Conservation (phyloP, 2,329 filamentous ascomycete genomes). For the Sphaerostilbella broomeana region DNA sequence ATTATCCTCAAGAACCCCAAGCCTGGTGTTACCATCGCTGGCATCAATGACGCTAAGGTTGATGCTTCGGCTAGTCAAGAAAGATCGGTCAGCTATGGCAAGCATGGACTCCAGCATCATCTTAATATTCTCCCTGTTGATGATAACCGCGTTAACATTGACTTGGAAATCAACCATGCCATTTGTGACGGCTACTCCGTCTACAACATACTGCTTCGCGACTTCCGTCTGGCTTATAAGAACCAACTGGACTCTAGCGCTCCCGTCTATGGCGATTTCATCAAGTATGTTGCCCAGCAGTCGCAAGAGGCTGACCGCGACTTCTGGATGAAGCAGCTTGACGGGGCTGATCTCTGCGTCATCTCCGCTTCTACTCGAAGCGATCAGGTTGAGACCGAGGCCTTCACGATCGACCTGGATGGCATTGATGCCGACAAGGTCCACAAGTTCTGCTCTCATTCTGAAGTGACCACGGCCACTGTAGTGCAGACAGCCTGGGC, state of each 20-base stretch:
- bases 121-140: constrained; percentile 13
- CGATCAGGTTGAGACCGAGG: not conserved
- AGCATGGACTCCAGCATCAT: constrained; percentile 9
- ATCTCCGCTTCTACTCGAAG: no score
- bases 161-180: constrained; percentile 25
- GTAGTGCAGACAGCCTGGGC: constrained; percentile 48
- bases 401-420: not conserved
- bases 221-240: constrained; percentile 19
- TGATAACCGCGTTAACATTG: constrained; percentile 12
- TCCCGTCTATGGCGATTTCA: constrained; percentile 5
- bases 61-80: no score
- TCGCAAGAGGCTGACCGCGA: not conserved
- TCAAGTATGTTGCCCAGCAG: not conserved
- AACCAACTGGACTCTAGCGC: not conserved
- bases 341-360: not conserved
- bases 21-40: not conserved
- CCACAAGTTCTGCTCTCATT: constrained; percentile 6
- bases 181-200: constrained; percentile 22
- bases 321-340: constrained; percentile 17
- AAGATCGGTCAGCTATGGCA: not conserved
- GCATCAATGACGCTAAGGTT: not conserved
- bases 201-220: constrained; percentile 21
- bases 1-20: constrained; percentile 10
- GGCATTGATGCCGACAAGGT: constrained; percentile 1
- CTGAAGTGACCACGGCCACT: constrained; percentile 41